Evolutionary conservation across 768 basidiomycete genomes (phyloP).

Genomic region (Hericium coralloides): DNA sequence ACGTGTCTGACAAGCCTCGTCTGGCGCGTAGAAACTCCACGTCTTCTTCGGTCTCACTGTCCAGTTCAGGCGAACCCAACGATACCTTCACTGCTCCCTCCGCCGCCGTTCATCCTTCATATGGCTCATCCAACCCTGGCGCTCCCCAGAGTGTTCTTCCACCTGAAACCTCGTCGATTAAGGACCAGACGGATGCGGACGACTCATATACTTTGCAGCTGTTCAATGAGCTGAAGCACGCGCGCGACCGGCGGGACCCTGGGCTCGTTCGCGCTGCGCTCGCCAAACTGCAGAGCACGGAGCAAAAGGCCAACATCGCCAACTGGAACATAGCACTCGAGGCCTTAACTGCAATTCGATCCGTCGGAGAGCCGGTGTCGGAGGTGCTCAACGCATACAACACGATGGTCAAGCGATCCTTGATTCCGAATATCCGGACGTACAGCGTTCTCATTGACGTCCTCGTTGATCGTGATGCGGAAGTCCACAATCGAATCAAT

Average conservation of each 20-base stretch:
- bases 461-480: conserved; percentile 58
- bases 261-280: conserved; percentile 27
- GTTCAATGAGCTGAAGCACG: neutral
- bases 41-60: conserved; percentile 11
- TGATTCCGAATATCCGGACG: conserved; percentile 55
- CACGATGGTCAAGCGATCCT: conserved; percentile 49
- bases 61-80: conserved; percentile 10
- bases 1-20: conserved; percentile 19
- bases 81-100: conserved; percentile 6
- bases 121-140: conserved; percentile 16
- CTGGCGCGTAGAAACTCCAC: conserved; percentile 40
- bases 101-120: neutral
- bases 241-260: neutral
- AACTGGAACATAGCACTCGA: conserved; percentile 60
- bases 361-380: conserved; percentile 42
- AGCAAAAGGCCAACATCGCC: conserved; percentile 27
- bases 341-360: conserved; percentile 39
- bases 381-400: conserved; percentile 62
- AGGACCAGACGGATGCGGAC: neutral
- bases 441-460: conserved; percentile 54
- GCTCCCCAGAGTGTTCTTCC: conserved; percentile 20
- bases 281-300: conserved; percentile 9
- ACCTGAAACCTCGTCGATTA: neutral
- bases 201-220: neutral
- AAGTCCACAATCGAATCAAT: conserved; percentile 40